phyloP scores from a whole-genome alignment of 2,329 filamentous ascomycete species.

The Beauveria scarabaeidicola region DNA sequence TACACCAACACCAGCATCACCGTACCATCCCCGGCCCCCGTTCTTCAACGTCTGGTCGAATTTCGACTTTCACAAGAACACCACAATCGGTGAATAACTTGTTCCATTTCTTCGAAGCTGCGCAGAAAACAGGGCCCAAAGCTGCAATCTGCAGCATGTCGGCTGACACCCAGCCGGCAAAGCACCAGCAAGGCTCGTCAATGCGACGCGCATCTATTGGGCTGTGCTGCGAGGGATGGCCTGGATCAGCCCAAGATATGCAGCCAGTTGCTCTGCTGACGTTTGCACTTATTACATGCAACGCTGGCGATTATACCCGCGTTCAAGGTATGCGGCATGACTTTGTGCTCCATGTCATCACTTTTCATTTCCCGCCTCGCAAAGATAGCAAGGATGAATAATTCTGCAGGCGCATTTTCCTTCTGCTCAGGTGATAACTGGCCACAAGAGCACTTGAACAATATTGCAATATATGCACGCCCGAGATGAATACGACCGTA shows the following conservation, averaged over 20 bases:
- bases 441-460: not conserved
- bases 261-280: constrained; percentile 5
- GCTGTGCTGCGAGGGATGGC: not conserved
- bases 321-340: not conserved
- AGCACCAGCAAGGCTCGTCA: not conserved
- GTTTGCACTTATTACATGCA: not conserved
- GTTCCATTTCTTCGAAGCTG: not conserved
- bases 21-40: not conserved
- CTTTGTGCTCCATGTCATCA: not conserved
- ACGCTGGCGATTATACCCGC: not conserved
- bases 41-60: not conserved
- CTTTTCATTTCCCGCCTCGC: not conserved
- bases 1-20: not conserved
- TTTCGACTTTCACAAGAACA: not conserved
- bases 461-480: constrained; percentile 7
- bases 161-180: not conserved
- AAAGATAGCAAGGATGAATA: not conserved
- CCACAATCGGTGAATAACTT: not conserved
- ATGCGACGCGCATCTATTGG: not conserved
- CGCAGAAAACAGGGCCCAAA: not conserved
- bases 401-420: not conserved
- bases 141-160: not conserved
- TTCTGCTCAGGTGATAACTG: not conserved
- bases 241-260: not conserved
- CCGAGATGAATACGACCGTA: constrained; percentile 1